Percentiles rank a stretch among this genome's conserved stretches.
phyloP scores from a whole-genome alignment of 2,329 filamentous ascomycete species.

The Alternaria atra region DNA sequence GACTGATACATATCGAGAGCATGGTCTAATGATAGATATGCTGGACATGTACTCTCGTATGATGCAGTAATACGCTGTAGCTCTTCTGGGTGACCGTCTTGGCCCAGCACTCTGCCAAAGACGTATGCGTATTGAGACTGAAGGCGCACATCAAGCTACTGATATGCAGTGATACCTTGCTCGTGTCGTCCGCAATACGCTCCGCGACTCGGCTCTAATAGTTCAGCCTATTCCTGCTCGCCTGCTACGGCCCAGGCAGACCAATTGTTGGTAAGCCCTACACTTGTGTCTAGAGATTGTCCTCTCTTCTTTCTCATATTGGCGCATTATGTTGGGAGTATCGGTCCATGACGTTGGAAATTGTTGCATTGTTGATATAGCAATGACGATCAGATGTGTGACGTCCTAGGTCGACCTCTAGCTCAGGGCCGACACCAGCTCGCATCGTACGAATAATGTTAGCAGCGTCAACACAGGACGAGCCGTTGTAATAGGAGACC shows the following conservation, averaged over 20 bases:
- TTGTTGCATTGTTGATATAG: constrained; percentile 54
- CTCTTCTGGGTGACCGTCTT: background rate
- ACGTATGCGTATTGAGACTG: background rate
- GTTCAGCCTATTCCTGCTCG: background rate
- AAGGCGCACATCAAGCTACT: background rate
- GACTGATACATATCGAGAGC: background rate
- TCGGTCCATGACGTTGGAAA: constrained; percentile 58
- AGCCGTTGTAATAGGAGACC: constrained; percentile 35
- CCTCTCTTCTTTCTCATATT: constrained; percentile 19
- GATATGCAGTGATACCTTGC: background rate
- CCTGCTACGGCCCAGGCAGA: background rate
- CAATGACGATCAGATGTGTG: constrained; percentile 49
- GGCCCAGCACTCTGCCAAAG: background rate
- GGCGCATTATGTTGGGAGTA: constrained; percentile 44
- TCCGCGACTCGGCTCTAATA: constrained; percentile 10
- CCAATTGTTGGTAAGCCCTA: background rate
- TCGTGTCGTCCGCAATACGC: background rate
- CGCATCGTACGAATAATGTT: constrained; percentile 58
- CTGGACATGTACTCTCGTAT: background rate
- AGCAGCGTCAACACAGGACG: constrained; percentile 54
- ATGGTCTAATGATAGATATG: background rate
- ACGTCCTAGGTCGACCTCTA: constrained; percentile 55
- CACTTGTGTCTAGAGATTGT: background rate
- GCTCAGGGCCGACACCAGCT: constrained; percentile 47
- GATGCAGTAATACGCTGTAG: background rate